These are phyloP conservation scores for Triticum monococcum DNA, from an alignment of 176 grass and related monocot genomes.

Conservation along the genomic window DNA sequence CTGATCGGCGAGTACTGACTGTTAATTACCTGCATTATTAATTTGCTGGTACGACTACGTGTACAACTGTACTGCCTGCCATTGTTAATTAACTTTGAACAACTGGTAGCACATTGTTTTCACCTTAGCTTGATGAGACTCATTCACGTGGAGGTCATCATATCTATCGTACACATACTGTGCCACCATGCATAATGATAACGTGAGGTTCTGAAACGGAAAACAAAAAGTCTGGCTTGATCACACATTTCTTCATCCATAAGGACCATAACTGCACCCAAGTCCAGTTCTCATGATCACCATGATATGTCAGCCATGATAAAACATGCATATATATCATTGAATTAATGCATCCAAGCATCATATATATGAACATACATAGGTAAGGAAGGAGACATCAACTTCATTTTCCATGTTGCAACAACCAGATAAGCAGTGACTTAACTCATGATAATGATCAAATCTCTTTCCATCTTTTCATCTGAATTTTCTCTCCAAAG, in stretches of 20 bases:
- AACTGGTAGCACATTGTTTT: not conserved
- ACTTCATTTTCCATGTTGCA: constrained; percentile 21
- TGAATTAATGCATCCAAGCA: not conserved
- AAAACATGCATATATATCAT: not conserved
- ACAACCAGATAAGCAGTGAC: constrained; percentile 32
- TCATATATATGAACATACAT: not conserved
- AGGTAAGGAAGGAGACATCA: not conserved
- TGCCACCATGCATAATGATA: not conserved
- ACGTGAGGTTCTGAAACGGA: not conserved
- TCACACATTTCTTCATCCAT: not conserved
- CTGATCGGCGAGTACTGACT: not conserved
- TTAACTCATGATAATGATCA: constrained; percentile 15
- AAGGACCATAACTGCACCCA: not conserved
- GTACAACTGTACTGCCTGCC: not conserved
- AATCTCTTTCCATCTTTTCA: not conserved
- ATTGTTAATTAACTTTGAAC: not conserved
- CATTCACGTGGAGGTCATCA: not conserved
- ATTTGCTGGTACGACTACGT: not conserved
- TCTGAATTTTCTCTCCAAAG: constrained; percentile 24
- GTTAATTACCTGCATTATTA: not conserved
- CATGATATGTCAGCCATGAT: not conserved
- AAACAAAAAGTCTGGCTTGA: not conserved
- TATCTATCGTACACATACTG: not conserved
- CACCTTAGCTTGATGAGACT: not conserved
- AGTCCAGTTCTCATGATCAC: not conserved